Evolutionary conservation across 352 stramenopile genomes (phyloP).

Genomic region (Phytophthora agathidicida): DNA sequence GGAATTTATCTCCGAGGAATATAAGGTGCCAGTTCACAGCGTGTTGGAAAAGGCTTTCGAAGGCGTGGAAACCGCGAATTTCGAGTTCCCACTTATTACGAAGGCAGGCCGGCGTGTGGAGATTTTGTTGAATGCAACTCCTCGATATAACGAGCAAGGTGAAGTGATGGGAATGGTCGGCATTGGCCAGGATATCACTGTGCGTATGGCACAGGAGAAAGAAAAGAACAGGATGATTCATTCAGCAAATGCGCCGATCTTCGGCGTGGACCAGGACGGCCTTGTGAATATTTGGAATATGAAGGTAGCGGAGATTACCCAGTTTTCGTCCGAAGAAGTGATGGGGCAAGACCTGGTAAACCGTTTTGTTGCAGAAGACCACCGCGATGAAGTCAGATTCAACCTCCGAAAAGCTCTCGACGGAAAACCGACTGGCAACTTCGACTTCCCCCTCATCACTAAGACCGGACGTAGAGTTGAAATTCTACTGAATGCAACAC

Average conservation of each 20-base stretch:
- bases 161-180: constrained; percentile 66
- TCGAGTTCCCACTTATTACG: constrained; percentile 11
- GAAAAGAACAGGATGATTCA: constrained; percentile 59
- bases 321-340: constrained; percentile 80
- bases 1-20: constrained; percentile 33
- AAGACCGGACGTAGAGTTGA: constrained; percentile 42
- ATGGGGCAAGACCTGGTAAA: constrained; percentile 75
- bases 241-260: constrained; percentile 83
- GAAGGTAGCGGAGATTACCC: constrained; percentile 77
- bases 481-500: constrained; percentile 57
- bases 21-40: constrained; percentile 34
- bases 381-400: constrained; percentile 16
- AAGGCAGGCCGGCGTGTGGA: constrained; percentile 40
- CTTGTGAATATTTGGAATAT: constrained; percentile 62
- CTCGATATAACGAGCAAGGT: constrained; percentile 28
- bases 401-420: constrained; percentile 43
- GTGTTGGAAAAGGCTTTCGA: constrained; percentile 3
- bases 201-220: constrained; percentile 29
- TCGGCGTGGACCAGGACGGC: constrained; percentile 76
- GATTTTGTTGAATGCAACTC: constrained; percentile 39
- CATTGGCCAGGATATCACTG: constrained; percentile 28
- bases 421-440: constrained; percentile 50
- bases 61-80: neutral
- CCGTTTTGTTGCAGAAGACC: constrained; percentile 37
- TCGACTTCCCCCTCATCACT: constrained; percentile 66